Base-by-base conservation (phyloP, 768 basidiomycete species). In the Termitomyces sp. region DNA sequence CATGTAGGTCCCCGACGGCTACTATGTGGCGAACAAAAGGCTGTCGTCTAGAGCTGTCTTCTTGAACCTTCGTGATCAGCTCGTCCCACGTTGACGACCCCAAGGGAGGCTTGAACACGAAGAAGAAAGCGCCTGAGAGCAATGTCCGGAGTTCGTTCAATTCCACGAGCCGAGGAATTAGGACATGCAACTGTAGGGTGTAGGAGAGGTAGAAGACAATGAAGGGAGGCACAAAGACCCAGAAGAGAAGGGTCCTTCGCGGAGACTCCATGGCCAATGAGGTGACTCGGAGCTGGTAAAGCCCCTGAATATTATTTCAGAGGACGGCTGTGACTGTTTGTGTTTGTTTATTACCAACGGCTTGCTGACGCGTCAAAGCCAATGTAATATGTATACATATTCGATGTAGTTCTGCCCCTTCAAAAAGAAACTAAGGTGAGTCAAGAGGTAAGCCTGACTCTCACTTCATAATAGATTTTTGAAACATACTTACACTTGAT, bases 1-100 rank as follows among this genome's bases (percentile, higher is more conserved):
- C 94, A 64, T 98, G 96, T 34, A 98, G 72, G 64, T 98, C 96
- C 0, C 94, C 94, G 0, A 97, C 88, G 12, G 92, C 94, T 0
- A 96, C 84, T 24, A 98, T 89, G 60, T 82, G 83, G 6, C 80
- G 70, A 41, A 69, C 70, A 60, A 76, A 80, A 6, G 74, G 68
- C 46, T 63, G n/a, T 29, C 54, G 49, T 24, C 12, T 16, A 18
- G 27, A 32, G 29, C 60, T 42, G 13, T 43, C 57, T n/a, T 34
- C 27, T 24, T 31, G 29, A 24, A 26, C 18, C 36, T 57, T 22
- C 22, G 29, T 20, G 18, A 57, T 22, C 24, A 60, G 53, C 22
- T 61, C 50, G 31, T 32, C 58, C 18, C 56, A 58, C 20, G 46
- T 57, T 24, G 42, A 41, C 32, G 49, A 52, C n/a, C 58, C 55